Evolutionary conservation across 2,329 filamentous ascomycete species (phyloP).

Genomic region (Neurospora crassa): DNA sequence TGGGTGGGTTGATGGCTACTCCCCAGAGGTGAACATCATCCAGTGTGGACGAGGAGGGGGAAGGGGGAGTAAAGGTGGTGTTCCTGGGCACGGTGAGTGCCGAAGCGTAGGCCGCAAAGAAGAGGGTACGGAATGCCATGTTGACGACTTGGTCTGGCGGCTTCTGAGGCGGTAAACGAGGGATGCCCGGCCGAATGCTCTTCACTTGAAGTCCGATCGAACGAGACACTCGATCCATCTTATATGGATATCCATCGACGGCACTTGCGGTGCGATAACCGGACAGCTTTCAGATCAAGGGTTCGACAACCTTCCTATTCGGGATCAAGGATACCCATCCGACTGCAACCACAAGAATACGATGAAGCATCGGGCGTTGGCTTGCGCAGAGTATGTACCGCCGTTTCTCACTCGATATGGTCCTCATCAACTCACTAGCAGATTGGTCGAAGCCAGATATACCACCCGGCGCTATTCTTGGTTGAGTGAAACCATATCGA

Average conservation of each 20-base stretch:
- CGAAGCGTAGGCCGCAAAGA: neutral
- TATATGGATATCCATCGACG: neutral
- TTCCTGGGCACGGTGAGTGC: neutral
- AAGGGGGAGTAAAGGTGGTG: neutral
- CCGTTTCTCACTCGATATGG: too few relatives aligned
- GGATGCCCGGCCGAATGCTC: neutral
- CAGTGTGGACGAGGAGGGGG: neutral
- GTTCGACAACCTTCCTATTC: neutral
- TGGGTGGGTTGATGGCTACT: conserved; percentile 11
- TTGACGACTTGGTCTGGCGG: neutral
- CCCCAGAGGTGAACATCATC: neutral
- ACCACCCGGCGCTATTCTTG: too few relatives aligned
- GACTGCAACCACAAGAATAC: neutral
- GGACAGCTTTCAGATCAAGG: neutral
- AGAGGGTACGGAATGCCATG: neutral
- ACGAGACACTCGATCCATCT: neutral
- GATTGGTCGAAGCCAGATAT: too few relatives aligned
- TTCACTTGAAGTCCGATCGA: neutral
- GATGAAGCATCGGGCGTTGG: neutral
- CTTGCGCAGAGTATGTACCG: neutral
- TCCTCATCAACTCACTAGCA: too few relatives aligned
- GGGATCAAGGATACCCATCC: neutral
- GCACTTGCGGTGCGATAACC: neutral
- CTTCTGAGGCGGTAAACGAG: neutral
- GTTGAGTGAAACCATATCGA: too few relatives aligned